phyloP scores from a whole-genome alignment of 2,329 filamentous ascomycete genomes.

The Didymosphaeria variabile region DNA sequence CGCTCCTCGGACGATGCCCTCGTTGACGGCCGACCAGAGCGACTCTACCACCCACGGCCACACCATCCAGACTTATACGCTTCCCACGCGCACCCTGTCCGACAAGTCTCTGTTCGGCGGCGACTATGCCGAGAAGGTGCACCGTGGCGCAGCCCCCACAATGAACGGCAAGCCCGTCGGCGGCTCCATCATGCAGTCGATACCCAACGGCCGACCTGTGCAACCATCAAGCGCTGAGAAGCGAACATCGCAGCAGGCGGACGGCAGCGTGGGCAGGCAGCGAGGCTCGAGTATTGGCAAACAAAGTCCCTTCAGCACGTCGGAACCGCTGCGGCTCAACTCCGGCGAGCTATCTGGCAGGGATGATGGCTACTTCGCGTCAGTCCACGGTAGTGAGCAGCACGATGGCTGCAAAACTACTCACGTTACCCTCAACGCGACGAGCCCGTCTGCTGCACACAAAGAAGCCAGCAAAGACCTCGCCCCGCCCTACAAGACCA shows the following conservation, averaged over 20 bases:
- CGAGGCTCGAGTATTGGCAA: slow-evolving; percentile 28
- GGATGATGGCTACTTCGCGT: slow-evolving; percentile 59
- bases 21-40: slow-evolving; percentile 58
- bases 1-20: slow-evolving; percentile 59
- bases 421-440: slow-evolving; percentile 47
- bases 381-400: slow-evolving; percentile 45
- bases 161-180: slow-evolving; percentile 48
- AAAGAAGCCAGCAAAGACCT: slow-evolving; percentile 44
- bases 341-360: slow-evolving; percentile 40
- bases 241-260: slow-evolving; percentile 49
- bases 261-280: slow-evolving; percentile 28
- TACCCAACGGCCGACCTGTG: slow-evolving; percentile 47
- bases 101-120: slow-evolving; percentile 35
- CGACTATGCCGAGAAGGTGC: slow-evolving; percentile 31
- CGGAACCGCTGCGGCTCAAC: slow-evolving; percentile 36
- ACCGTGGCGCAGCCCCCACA: slow-evolving; percentile 39
- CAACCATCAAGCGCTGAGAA: slow-evolving; percentile 45
- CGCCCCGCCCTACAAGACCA: slow-evolving; percentile 29
- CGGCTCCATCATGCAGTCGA: slow-evolving; percentile 38
- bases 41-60: slow-evolving; percentile 48
- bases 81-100: slow-evolving; percentile 36
- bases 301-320: slow-evolving; percentile 33
- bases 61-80: slow-evolving; percentile 34
- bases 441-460: slow-evolving; percentile 35
- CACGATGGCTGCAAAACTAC: slow-evolving; percentile 48